Conservation (phyloP, 768 basidiomycete genomes). For the Lactarius vividus region DNA sequence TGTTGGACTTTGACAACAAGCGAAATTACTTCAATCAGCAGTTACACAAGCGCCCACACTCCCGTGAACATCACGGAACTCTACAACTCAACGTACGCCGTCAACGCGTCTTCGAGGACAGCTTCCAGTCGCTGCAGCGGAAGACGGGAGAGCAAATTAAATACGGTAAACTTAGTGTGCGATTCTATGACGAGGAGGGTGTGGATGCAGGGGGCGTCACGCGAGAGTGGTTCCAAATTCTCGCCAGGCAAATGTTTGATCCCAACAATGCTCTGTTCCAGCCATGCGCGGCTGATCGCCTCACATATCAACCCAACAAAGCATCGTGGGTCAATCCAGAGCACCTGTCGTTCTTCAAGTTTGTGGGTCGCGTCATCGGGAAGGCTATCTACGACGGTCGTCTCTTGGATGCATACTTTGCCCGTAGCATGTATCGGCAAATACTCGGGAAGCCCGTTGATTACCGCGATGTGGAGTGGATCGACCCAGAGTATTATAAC, state of each 20-base stretch:
- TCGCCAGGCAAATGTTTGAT: constrained; percentile 98
- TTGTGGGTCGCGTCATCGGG: constrained; percentile 95
- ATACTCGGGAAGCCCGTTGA: constrained; percentile 92
- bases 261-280: constrained; percentile 98
- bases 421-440: constrained; percentile 93
- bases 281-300: constrained; percentile 91
- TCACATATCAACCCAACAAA: constrained; percentile 96
- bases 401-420: constrained; percentile 96
- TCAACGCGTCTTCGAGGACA: constrained; percentile 94
- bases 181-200: constrained; percentile 96
- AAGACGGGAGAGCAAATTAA: constrained; percentile 96
- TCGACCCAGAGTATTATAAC: constrained; percentile 98
- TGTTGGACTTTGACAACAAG: constrained; percentile 99
- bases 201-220: constrained; percentile 99
- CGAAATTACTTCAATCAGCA: constrained; percentile 94
- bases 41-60: constrained; percentile 76
- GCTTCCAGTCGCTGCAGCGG: constrained; percentile 87
- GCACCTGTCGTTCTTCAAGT: constrained; percentile 97
- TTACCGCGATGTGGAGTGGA: constrained; percentile 94
- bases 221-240: constrained; percentile 97
- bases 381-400: constrained; percentile 98
- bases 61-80: constrained; percentile 77
- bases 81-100: constrained; percentile 88
- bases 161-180: constrained; percentile 93
- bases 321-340: constrained; percentile 94